Percentiles rank a stretch among this genome's conserved stretches.
Evolutionary conservation across 2,329 filamentous ascomycete genomes (phyloP).

Genomic region (Arthroderma sp.): DNA sequence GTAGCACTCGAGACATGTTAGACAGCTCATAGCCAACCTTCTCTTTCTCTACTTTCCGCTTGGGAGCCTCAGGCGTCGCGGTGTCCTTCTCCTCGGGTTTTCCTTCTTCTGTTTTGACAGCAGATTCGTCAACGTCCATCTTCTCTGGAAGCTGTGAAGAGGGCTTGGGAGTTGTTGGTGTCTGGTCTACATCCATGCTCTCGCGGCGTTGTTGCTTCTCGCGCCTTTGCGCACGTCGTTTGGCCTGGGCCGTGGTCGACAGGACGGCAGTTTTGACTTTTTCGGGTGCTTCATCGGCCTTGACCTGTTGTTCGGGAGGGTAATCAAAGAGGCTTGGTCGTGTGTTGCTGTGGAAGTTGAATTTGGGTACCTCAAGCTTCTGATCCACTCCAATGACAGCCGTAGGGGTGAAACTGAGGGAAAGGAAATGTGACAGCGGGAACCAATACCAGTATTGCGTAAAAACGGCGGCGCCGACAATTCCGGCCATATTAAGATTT

Average conservation of each 20-base stretch:
- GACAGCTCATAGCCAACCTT: conserved; percentile 92
- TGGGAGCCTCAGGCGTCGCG: conserved; percentile 43
- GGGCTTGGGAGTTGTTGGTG: conserved; percentile 59
- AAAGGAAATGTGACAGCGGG: conserved; percentile 93
- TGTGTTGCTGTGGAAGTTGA: conserved; percentile 93
- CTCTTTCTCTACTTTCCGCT: conserved; percentile 90
- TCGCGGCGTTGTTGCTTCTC: conserved; percentile 79
- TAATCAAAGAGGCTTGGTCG: conserved; percentile 95
- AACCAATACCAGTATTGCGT: conserved; percentile 99
- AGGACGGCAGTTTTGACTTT: conserved; percentile 91
- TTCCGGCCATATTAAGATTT: conserved; percentile 96
- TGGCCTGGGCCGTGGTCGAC: conserved; percentile 92
- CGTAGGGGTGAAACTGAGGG: conserved; percentile 90
- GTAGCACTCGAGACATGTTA: conserved; percentile 93
- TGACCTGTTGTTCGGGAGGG: conserved; percentile 89
- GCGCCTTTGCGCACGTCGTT: conserved; percentile 86
- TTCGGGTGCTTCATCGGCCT: conserved; percentile 83
- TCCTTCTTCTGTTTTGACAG: conserved; percentile 51
- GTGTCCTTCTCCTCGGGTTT: conserved; percentile 52
- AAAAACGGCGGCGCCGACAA: conserved; percentile 95
- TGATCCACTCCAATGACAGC: conserved; percentile 90
- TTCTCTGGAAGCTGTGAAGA: conserved; percentile 54
- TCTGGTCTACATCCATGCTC: conserved; percentile 87
- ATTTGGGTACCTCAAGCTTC: conserved; percentile 80
- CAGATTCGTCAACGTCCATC: conserved; percentile 56